A percentile compares a stretch with the other conserved stretches of the same genome.
phyloP scores from a whole-genome alignment of 208 protist genomes.

The Acanthamoeba culbertsoni region DNA sequence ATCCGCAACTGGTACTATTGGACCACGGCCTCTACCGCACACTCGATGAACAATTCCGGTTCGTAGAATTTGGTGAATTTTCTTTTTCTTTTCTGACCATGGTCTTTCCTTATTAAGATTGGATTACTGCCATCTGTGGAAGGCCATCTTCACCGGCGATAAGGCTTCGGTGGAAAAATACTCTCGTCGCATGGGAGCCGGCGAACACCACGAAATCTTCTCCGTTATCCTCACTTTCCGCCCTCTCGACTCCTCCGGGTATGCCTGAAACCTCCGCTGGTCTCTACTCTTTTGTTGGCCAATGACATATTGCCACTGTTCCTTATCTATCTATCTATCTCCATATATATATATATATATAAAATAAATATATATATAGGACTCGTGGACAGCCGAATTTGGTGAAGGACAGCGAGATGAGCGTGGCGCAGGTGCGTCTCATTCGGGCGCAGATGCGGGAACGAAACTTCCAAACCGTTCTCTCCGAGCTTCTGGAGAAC shows the following conservation, averaged over 20 bases:
- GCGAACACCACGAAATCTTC: slow-evolving; percentile 48
- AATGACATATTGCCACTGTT: background rate
- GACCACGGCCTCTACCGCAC: slow-evolving; percentile 95
- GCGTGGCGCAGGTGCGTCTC: background rate
- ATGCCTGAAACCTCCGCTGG: background rate
- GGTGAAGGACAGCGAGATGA: slow-evolving; percentile 17
- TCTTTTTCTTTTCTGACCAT: background rate
- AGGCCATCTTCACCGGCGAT: slow-evolving; percentile 61
- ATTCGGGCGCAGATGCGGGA: slow-evolving; percentile 1
- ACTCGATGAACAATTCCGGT: slow-evolving; percentile 79
- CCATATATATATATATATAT: too few species aligned
- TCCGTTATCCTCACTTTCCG: slow-evolving; percentile 43
- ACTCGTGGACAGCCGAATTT: background rate
- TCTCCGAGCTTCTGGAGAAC: slow-evolving; percentile 39
- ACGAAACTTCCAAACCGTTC: background rate
- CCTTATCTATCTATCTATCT: too few species aligned
- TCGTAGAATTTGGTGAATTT: slow-evolving; percentile 35
- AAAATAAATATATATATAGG: too few species aligned
- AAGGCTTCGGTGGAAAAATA: slow-evolving; percentile 54
- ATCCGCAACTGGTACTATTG: slow-evolving; percentile 84
- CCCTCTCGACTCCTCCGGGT: background rate
- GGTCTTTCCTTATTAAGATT: background rate
- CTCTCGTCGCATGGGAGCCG: background rate
- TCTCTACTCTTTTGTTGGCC: background rate
- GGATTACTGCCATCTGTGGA: slow-evolving; percentile 73